phyloP scores from a whole-genome alignment of 352 stramenopile species.

The Blastocystis sp. region DNA sequence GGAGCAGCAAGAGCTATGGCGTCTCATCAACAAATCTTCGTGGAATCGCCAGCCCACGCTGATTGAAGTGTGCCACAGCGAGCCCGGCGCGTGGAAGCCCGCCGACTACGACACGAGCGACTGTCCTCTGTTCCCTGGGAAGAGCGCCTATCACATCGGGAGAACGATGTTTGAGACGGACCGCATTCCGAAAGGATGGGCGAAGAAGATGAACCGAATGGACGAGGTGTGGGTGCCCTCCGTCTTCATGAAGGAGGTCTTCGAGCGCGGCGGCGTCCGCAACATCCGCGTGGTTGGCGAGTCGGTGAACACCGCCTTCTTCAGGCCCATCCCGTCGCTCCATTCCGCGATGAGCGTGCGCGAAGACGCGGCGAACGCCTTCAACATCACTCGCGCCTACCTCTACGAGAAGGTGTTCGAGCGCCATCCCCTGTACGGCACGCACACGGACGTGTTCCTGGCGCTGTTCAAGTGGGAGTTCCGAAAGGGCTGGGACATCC shows the following conservation, averaged over 20 bases:
- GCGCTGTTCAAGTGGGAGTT: constrained; percentile 92
- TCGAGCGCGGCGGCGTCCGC: constrained; percentile 26
- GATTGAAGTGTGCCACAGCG: constrained; percentile 87
- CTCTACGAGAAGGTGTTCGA: constrained; percentile 48
- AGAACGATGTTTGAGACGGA: constrained; percentile 94
- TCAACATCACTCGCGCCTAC: constrained; percentile 21
- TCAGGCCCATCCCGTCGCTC: constrained; percentile 75
- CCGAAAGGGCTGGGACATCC: constrained; percentile 86
- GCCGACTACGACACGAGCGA: constrained; percentile 74
- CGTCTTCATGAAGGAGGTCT: constrained; percentile 75
- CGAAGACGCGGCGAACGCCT: background rate
- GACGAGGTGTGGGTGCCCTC: constrained; percentile 82
- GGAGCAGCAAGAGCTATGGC: constrained; percentile 77
- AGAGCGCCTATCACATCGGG: constrained; percentile 81
- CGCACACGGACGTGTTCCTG: constrained; percentile 79
- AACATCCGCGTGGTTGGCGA: constrained; percentile 84
- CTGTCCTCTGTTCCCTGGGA: constrained; percentile 78
- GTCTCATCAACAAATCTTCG: constrained; percentile 79
- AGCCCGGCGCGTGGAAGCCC: constrained; percentile 85
- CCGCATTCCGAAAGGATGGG: constrained; percentile 86
- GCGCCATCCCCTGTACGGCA: constrained; percentile 18
- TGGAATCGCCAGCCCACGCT: background rate
- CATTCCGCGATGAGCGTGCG: background rate
- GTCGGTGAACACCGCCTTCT: constrained; percentile 87
- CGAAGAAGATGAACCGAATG: constrained; percentile 85